These are phyloP conservation scores for Lenzites betulinus DNA, from an alignment of 768 basidiomycete species.

Conservation along the genomic window DNA sequence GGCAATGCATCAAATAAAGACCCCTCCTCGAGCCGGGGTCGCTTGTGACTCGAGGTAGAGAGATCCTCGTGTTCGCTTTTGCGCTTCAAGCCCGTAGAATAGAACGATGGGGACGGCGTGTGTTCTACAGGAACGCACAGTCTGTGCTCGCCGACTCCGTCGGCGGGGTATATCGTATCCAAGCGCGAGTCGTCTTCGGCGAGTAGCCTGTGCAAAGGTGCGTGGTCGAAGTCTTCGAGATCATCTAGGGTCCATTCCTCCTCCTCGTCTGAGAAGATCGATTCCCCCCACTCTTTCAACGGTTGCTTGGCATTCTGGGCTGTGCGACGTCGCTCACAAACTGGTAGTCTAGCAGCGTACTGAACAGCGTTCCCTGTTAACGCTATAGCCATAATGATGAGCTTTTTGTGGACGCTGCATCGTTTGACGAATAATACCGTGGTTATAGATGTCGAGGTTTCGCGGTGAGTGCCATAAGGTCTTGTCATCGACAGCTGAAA, in stretches of 20 bases:
- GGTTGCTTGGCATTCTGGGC: neutral
- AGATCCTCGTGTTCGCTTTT: neutral
- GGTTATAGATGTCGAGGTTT: neutral
- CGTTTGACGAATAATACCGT: neutral
- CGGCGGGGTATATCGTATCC: neutral
- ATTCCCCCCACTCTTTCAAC: conserved; percentile 5
- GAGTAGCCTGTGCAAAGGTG: neutral
- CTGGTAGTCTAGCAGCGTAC: neutral
- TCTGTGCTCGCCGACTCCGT: neutral
- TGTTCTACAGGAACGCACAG: neutral
- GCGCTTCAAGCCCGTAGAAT: neutral
- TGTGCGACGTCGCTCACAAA: neutral
- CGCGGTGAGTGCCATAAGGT: neutral
- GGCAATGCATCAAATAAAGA: neutral
- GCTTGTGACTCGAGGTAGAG: neutral
- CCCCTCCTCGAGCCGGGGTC: neutral
- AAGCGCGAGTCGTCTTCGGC: neutral
- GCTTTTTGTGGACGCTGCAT: conserved; percentile 16
- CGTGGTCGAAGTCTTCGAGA: conserved; percentile 19
- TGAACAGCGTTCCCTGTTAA: neutral
- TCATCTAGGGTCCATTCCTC: conserved; percentile 9
- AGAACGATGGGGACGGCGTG: too few relatives aligned
- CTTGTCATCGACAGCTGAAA: neutral
- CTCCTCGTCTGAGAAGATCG: neutral
- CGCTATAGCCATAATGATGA: neutral